A percentile compares a stretch with the other conserved stretches of the same genome.
phyloP scores from a whole-genome alignment of 2,329 filamentous ascomycete species.

The Pseudogymnoascus pannorum region DNA sequence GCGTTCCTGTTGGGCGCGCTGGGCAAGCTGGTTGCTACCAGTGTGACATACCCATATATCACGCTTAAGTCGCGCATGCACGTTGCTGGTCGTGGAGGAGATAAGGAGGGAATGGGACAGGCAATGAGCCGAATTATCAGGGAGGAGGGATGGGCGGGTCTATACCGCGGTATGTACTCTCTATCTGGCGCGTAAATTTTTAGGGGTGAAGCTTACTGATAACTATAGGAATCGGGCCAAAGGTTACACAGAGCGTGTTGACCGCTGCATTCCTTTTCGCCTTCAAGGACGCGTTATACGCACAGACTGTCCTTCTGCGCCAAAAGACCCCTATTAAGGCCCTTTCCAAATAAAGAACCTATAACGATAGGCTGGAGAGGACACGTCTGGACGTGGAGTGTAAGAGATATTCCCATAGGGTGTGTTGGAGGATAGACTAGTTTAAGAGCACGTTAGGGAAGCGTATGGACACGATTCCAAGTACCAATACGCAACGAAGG shows the following conservation, averaged over 20 bases:
- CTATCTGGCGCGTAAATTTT: neutral
- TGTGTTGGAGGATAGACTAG: neutral
- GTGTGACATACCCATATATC: slow-evolving; percentile 95
- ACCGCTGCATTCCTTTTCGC: slow-evolving; percentile 95
- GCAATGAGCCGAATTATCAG: slow-evolving; percentile 71
- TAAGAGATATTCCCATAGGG: neutral
- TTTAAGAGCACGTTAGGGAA: neutral
- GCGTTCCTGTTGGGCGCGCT: slow-evolving; percentile 88
- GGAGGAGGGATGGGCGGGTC: slow-evolving; percentile 83
- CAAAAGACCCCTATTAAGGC: slow-evolving; percentile 23
- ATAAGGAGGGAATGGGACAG: slow-evolving; percentile 71
- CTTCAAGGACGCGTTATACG: slow-evolving; percentile 95
- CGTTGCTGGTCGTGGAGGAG: slow-evolving; percentile 69
- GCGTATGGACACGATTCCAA: neutral
- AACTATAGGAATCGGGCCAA: slow-evolving; percentile 75
- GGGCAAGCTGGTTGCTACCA: slow-evolving; percentile 89
- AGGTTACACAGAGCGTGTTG: slow-evolving; percentile 93
- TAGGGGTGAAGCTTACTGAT: neutral
- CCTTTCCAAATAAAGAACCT: neutral
- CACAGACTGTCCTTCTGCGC: slow-evolving; percentile 65
- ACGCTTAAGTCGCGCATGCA: slow-evolving; percentile 98
- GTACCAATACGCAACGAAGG: neutral
- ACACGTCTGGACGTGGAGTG: neutral
- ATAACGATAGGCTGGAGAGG: neutral
- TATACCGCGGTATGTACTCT: slow-evolving; percentile 72